phyloP scores from a whole-genome alignment of 2,329 filamentous ascomycete genomes.

The Neofusicoccum kwambonambiense region DNA sequence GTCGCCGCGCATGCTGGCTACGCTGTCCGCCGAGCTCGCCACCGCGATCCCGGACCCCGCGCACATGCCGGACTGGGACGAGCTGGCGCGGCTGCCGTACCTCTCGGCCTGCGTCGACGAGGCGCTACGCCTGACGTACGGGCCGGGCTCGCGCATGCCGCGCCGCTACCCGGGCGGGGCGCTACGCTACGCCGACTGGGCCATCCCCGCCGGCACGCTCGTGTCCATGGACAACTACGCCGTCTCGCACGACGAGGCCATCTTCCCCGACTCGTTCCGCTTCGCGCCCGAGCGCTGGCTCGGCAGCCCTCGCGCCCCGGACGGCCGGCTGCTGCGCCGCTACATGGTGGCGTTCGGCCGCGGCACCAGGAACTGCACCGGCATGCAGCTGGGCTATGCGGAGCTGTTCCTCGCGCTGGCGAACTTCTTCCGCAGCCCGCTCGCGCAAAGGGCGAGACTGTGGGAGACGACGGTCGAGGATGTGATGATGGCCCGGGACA shows the following conservation, averaged over 20 bases:
- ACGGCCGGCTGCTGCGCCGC: conserved; percentile 12
- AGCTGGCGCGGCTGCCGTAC: conserved; percentile 16
- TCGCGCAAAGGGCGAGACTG: not conserved
- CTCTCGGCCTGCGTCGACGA: conserved; percentile 25
- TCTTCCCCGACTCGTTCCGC: conserved; percentile 27
- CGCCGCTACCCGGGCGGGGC: not conserved
- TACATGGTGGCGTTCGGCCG: conserved; percentile 21
- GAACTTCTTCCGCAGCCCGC: not conserved
- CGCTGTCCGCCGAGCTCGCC: conserved; percentile 28
- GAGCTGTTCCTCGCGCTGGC: not conserved
- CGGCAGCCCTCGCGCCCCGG: conserved; percentile 21
- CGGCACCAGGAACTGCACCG: conserved; percentile 20
- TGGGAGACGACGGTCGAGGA: not conserved
- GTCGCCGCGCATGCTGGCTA: conserved; percentile 24
- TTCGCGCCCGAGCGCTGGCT: conserved; percentile 32
- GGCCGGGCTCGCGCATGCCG: conserved; percentile 34
- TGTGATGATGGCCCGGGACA: not conserved
- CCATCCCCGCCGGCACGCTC: conserved; percentile 16
- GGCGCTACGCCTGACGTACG: conserved; percentile 35
- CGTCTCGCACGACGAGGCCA: conserved; percentile 22
- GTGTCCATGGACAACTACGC: conserved; percentile 18
- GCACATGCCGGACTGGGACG: not conserved
- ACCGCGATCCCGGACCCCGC: conserved; percentile 25
- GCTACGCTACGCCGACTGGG: conserved; percentile 18
- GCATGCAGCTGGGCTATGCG: conserved; percentile 11